phyloP scores from a whole-genome alignment of 176 grass and related monocot species.

The Oryza coarctata region DNA sequence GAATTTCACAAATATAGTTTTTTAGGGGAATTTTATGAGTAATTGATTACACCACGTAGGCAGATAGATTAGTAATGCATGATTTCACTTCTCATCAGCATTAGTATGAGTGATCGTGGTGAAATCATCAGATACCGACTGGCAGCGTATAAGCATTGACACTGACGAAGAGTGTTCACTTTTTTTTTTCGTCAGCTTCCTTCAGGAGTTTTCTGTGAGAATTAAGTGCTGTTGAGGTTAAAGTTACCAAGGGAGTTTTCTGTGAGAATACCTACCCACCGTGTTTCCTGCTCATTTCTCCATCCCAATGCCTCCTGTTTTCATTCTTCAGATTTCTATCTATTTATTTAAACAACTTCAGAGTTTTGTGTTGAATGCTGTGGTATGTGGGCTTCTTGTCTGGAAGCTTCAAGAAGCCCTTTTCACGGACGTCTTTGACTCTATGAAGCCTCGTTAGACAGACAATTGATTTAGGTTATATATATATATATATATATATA shows the following conservation, averaged over 20 bases:
- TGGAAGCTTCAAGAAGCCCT: background rate
- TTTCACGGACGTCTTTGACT: background rate
- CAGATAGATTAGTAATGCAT: background rate
- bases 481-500: too few relatives aligned
- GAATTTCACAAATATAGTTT: too few relatives aligned
- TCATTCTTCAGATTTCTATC: background rate
- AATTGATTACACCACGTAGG: background rate
- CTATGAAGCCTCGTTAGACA: background rate
- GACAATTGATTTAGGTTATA: too few relatives aligned
- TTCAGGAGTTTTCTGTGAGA: background rate
- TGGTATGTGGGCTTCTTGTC: too few relatives aligned
- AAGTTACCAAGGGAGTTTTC: background rate
- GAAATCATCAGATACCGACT: background rate
- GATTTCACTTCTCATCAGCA: background rate
- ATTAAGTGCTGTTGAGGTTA: background rate
- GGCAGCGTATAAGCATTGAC: background rate
- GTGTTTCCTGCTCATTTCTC: too few relatives aligned
- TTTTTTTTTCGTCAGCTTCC: background rate
- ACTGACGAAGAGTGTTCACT: background rate
- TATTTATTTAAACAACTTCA: too few relatives aligned
- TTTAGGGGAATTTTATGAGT: background rate
- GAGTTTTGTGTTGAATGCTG: too few relatives aligned
- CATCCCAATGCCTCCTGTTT: too few relatives aligned
- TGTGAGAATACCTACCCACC: background rate
- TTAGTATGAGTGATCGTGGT: background rate